phyloP scores from a whole-genome alignment of 768 basidiomycete genomes.

The Lactifluus echinatus region DNA sequence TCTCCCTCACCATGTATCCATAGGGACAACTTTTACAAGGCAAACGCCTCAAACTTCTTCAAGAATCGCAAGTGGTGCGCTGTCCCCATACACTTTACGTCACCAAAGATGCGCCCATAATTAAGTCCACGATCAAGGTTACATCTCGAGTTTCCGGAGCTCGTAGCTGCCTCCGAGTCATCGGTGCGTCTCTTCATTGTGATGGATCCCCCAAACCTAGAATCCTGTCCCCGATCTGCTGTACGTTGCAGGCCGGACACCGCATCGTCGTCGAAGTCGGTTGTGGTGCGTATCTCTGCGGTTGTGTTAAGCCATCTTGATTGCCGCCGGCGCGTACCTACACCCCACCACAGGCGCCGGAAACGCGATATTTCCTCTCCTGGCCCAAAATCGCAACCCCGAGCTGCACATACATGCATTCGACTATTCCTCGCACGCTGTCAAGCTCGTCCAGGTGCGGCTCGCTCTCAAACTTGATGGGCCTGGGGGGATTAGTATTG shows the following conservation, averaged over 20 bases:
- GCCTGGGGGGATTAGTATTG: no score
- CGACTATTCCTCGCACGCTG: constrained; percentile 85
- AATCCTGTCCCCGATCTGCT: background rate
- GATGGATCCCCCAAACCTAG: background rate
- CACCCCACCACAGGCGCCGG: no score
- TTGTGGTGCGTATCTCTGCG: constrained; percentile 49
- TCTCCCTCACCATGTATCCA: constrained; percentile 4
- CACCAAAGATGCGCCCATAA: background rate
- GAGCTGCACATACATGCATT: constrained; percentile 67
- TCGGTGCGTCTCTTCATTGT: constrained; percentile 5
- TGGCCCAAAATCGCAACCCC: constrained; percentile 77
- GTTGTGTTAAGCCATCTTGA: background rate
- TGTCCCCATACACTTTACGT: background rate
- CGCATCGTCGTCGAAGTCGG: constrained; percentile 80
- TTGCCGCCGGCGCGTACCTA: background rate
- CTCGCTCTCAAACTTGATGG: no score
- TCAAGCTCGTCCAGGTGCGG: constrained; percentile 79
- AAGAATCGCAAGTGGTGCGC: constrained; percentile 81
- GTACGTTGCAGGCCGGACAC: constrained; percentile 55
- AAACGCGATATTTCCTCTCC: constrained; percentile 87
- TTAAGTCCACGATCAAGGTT: constrained; percentile 42
- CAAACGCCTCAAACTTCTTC: constrained; percentile 84
- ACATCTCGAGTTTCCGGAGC: constrained; percentile 89
- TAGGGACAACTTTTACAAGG: constrained; percentile 93
- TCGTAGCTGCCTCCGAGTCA: constrained; percentile 55